These are phyloP conservation scores for Zoysia matrella DNA, from an alignment of 202 grass and related monocot genomes.

Conservation along the genomic window DNA sequence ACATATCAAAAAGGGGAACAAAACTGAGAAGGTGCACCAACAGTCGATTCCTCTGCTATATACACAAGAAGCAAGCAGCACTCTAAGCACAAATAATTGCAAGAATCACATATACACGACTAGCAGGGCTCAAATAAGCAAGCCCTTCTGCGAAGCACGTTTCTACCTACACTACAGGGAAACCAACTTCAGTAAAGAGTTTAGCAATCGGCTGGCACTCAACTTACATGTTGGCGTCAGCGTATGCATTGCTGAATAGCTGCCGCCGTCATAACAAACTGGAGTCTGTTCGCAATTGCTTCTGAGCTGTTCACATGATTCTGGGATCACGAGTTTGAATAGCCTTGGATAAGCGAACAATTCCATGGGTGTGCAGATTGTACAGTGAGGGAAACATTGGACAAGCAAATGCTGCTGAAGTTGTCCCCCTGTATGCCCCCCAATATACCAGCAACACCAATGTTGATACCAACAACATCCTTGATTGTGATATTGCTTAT, in stretches of 20 bases:
- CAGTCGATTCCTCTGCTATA: conserved; percentile 50
- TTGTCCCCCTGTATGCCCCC: conserved; percentile 84
- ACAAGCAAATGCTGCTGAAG: conserved; percentile 89
- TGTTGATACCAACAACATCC: conserved; percentile 61
- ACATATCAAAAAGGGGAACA: conserved; percentile 53
- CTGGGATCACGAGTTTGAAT: conserved; percentile 88
- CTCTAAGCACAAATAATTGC: conserved; percentile 52
- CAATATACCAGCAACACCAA: conserved; percentile 71
- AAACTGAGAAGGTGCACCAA: conserved; percentile 41
- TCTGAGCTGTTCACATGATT: conserved; percentile 80
- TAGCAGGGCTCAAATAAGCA: conserved; percentile 29
- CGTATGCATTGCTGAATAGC: conserved; percentile 29
- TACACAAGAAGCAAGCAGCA: conserved; percentile 62
- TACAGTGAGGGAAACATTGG: conserved; percentile 74
- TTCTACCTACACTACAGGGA: conserved; percentile 53
- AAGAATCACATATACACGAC: conserved; percentile 69
- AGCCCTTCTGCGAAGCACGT: conserved; percentile 24
- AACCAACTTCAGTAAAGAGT: conserved; percentile 54
- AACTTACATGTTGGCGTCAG: conserved; percentile 31
- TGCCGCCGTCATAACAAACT: conserved; percentile 57
- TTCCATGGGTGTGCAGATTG: conserved; percentile 78
- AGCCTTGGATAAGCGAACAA: conserved; percentile 83
- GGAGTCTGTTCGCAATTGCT: conserved; percentile 49
- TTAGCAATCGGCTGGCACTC: conserved; percentile 32
- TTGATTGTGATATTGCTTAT: conserved; percentile 85